phyloP scores from a whole-genome alignment of 768 basidiomycete genomes.

The Hortiboletus campestris region DNA sequence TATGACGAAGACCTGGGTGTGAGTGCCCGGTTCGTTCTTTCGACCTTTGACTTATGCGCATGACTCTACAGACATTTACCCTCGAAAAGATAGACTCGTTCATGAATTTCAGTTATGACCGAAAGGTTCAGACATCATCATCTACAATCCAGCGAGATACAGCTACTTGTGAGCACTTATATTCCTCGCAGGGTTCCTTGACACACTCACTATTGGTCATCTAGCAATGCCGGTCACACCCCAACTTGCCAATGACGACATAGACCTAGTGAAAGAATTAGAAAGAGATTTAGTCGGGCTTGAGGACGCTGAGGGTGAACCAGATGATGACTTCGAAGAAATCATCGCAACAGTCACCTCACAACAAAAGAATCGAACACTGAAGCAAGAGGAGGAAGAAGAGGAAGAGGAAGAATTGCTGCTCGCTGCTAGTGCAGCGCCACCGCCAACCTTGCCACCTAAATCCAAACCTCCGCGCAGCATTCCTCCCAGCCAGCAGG shows the following conservation, averaged over 20 bases:
- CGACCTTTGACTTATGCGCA: conserved; percentile 8
- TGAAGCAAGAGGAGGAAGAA: conserved; percentile 22
- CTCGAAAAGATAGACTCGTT: conserved; percentile 74
- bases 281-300: conserved; percentile 27
- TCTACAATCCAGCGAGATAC: conserved; percentile 15
- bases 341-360: conserved; percentile 32
- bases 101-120: conserved; percentile 52
- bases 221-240: conserved; percentile 21
- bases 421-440: conserved; percentile 19
- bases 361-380: conserved; percentile 33
- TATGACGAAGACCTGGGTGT: conserved; percentile 76
- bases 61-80: conserved; percentile 54
- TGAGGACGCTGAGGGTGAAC: conserved; percentile 39
- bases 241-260: conserved; percentile 27
- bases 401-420: conserved; percentile 35
- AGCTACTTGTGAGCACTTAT: conserved; percentile 23
- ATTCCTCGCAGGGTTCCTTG: neutral
- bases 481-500: conserved; percentile 23
- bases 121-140: conserved; percentile 36
- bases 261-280: conserved; percentile 30
- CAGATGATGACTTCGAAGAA: conserved; percentile 46
- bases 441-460: conserved; percentile 26
- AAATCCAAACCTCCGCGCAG: conserved; percentile 34
- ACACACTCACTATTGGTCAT: neutral
- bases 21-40: conserved; percentile 23